These are phyloP conservation scores for Hsuehochloa calcarea DNA, from an alignment of 176 grass and related monocot species.

Conservation along the genomic window DNA sequence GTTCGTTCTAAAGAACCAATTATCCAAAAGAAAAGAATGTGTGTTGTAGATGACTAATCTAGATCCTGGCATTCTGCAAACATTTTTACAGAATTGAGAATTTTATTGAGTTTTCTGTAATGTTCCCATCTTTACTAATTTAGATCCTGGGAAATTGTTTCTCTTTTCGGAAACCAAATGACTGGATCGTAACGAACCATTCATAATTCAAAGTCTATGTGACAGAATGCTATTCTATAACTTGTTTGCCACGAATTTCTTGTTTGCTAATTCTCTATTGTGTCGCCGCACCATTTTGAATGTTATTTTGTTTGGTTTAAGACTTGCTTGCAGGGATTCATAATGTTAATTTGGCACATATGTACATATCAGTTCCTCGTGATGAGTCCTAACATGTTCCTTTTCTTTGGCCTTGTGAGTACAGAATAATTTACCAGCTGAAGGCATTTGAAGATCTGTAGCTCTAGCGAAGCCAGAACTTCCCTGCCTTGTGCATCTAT, in stretches of 20 bases:
- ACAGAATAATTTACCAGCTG: conserved; percentile 34
- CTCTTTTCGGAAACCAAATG: background rate
- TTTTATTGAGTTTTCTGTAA: background rate
- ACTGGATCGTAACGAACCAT: background rate
- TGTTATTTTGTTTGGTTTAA: background rate
- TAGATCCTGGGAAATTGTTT: background rate
- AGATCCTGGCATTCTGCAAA: background rate
- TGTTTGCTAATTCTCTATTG: background rate
- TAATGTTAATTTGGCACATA: background rate
- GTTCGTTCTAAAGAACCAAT: background rate
- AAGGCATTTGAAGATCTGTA: conserved; percentile 35
- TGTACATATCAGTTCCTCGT: background rate
- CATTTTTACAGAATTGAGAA: background rate
- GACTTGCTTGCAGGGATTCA: background rate
- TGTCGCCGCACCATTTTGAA: background rate
- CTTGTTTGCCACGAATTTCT: conserved; percentile 9
- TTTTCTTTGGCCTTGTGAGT: background rate
- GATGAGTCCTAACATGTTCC: background rate
- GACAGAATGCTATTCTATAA: background rate
- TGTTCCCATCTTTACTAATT: background rate
- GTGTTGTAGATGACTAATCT: background rate
- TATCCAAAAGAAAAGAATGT: background rate
- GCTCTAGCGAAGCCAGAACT: conserved; percentile 22
- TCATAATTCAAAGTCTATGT: background rate
- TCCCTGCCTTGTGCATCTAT: conserved; percentile 26